Conservation (phyloP, 129 eudicot genomes). For the Escallonia rubra region DNA sequence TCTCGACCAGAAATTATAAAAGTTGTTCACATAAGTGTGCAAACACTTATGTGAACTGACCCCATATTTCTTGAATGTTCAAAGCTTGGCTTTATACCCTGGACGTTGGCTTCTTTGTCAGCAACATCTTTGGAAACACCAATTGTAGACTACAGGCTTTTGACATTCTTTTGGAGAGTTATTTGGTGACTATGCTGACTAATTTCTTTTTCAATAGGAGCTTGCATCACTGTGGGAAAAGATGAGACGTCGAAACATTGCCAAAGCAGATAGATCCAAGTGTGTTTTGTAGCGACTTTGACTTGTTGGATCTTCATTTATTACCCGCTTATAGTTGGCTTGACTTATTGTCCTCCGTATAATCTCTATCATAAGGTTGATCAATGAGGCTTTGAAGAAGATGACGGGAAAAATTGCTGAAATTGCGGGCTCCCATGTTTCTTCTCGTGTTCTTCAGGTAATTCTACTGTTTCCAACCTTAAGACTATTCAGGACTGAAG, state of each 20-base stretch:
- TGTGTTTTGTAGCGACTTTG: slow-evolving; percentile 15
- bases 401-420: slow-evolving; percentile 85
- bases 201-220: slow-evolving; percentile 37
- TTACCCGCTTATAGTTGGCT: not conserved
- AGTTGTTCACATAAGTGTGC: no score
- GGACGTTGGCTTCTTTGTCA: no score
- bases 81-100: no score
- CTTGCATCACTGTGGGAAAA: slow-evolving; percentile 93
- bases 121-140: no score
- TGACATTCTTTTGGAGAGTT: no score
- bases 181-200: no score
- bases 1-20: no score
- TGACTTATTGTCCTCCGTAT: not conserved
- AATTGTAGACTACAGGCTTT: no score
- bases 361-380: slow-evolving; percentile 36
- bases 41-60: no score
- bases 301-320: not conserved
- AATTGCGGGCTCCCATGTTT: slow-evolving; percentile 93
- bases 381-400: slow-evolving; percentile 72
- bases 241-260: slow-evolving; percentile 77
- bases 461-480: not conserved
- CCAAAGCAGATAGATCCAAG: slow-evolving; percentile 80
- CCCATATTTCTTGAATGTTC: no score
- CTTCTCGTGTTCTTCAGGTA: slow-evolving; percentile 97
- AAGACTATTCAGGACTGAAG: not conserved